Percentiles rank a stretch among this genome's conserved stretches.
Conservation (phyloP, 2,329 filamentous ascomycete species). For the Pleurostoma richardsiae region DNA sequence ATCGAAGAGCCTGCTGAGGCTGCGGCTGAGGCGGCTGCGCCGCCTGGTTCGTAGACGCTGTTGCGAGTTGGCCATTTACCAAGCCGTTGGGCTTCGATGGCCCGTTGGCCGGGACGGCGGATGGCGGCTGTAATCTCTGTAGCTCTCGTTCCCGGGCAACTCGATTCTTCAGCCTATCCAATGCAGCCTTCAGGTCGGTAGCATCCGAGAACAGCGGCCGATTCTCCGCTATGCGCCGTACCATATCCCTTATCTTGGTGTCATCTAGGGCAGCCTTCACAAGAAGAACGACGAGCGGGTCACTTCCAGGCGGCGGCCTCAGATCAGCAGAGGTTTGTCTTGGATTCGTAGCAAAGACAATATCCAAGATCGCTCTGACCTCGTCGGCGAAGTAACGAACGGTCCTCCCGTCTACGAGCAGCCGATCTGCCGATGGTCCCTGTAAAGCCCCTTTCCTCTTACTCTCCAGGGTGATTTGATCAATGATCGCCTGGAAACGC, state of each 20-base stretch:
- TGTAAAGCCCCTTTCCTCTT: constrained; percentile 44
- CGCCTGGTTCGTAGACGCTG: neutral
- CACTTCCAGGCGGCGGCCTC: constrained; percentile 47
- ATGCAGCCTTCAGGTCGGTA: constrained; percentile 45
- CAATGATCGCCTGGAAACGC: constrained; percentile 75
- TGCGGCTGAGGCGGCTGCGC: constrained; percentile 1
- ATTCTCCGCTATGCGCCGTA: constrained; percentile 47
- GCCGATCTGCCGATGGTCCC: constrained; percentile 48
- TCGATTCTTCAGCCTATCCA: constrained; percentile 42
- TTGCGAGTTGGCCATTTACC: constrained; percentile 9
- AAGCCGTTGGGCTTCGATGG: constrained; percentile 9
- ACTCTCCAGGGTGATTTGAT: constrained; percentile 64
- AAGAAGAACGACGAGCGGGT: constrained; percentile 50
- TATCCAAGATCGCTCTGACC: constrained; percentile 51
- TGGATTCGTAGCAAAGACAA: constrained; percentile 55
- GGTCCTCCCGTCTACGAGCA: constrained; percentile 50
- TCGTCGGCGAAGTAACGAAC: constrained; percentile 57
- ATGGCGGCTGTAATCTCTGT: constrained; percentile 3
- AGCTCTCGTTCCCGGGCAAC: constrained; percentile 27
- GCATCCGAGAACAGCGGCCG: constrained; percentile 47
- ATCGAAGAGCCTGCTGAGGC: constrained; percentile 50
- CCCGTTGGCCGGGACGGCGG: constrained; percentile 10
- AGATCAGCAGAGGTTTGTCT: constrained; percentile 48
- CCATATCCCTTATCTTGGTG: constrained; percentile 39
- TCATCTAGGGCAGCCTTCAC: constrained; percentile 55